phyloP scores from a whole-genome alignment of 2,329 filamentous ascomycete species.

The Fusarium pilosicola region DNA sequence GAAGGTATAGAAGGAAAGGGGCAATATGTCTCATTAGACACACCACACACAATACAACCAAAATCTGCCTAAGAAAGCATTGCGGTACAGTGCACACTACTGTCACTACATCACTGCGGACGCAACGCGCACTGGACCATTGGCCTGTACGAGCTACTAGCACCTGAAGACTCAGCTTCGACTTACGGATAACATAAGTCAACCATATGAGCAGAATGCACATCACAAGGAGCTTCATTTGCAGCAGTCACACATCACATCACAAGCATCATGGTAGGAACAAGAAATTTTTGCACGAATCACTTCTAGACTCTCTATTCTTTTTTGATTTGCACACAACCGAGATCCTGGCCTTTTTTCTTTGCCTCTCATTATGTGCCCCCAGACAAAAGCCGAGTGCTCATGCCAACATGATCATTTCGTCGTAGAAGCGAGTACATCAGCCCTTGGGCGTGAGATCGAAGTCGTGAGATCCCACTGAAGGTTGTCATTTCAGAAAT shows the following conservation, averaged over 20 bases:
- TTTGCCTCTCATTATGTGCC: constrained; percentile 57
- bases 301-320: constrained; percentile 62
- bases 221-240: neutral
- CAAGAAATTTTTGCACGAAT: constrained; percentile 45
- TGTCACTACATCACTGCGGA: no score
- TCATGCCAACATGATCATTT: constrained; percentile 58
- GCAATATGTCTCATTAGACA: neutral
- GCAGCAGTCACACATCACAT: neutral
- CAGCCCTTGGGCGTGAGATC: constrained; percentile 43
- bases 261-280: constrained; percentile 1
- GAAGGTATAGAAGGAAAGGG: neutral
- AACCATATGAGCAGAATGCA: no score
- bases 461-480: constrained; percentile 41
- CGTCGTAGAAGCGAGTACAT: constrained; percentile 59
- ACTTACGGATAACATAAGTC: accelerated
- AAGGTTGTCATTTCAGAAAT: constrained; percentile 40
- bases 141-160: neutral
- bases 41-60: neutral
- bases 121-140: no score
- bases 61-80: no score
- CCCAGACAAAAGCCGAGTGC: constrained; percentile 54
- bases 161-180: accelerated
- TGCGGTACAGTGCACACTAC: neutral
- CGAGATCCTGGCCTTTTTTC: constrained; percentile 52
- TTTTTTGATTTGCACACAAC: constrained; percentile 58